Conservation (phyloP, 2,329 filamentous ascomycete species). For the Sphaerulina populicola region DNA sequence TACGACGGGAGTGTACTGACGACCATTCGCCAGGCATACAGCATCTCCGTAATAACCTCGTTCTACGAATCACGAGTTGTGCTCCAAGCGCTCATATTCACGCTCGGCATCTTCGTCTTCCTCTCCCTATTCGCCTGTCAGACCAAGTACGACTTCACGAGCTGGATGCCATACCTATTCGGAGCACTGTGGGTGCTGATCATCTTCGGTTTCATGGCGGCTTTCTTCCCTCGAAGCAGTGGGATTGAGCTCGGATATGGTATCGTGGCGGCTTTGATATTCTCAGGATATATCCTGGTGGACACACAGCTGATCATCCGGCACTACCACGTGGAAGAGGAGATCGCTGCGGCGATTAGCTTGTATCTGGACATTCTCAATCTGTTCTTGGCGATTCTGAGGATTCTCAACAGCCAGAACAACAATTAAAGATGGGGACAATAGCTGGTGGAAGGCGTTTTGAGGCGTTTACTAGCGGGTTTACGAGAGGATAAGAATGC, state of each 20-base stretch:
- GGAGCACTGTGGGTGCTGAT: conserved; percentile 83
- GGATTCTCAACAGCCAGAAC: conserved; percentile 91
- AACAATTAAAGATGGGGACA: conserved; percentile 60
- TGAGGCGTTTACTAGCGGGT: background rate
- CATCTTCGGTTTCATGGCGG: conserved; percentile 84
- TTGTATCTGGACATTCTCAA: conserved; percentile 67
- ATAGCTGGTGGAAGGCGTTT: background rate
- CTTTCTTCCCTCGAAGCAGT: conserved; percentile 77
- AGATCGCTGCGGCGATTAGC: conserved; percentile 53
- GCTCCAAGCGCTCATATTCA: conserved; percentile 81
- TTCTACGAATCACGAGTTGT: conserved; percentile 81
- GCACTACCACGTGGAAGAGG: conserved; percentile 79
- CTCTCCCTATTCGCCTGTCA: conserved; percentile 83
- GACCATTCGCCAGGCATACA: conserved; percentile 55
- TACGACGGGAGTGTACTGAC: conserved; percentile 4
- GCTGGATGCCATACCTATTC: conserved; percentile 92
- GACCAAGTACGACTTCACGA: conserved; percentile 95
- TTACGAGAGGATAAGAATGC: background rate
- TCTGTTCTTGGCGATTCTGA: conserved; percentile 87
- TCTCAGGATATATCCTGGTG: conserved; percentile 89
- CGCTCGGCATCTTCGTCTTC: conserved; percentile 57
- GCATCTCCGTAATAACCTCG: conserved; percentile 82
- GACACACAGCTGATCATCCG: conserved; percentile 94
- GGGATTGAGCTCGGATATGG: conserved; percentile 81
- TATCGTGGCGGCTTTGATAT: conserved; percentile 71